Conservation (phyloP, 495 filamentous ascomycete species). For the Penicillium roqueforti region DNA sequence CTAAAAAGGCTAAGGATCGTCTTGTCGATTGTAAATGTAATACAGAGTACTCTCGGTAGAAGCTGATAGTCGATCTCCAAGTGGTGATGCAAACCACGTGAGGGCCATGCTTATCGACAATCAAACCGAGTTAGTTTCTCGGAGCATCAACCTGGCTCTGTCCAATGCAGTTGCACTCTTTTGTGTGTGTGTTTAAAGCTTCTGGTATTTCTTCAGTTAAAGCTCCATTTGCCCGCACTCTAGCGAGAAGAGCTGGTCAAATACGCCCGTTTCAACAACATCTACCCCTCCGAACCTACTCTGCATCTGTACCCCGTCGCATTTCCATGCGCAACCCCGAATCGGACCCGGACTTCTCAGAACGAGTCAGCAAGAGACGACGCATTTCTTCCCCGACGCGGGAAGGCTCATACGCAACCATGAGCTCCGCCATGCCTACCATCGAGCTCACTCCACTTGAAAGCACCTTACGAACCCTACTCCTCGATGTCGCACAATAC, state of each 20-base stretch:
- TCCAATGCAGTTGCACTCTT: slow-evolving; percentile 24
- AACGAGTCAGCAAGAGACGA: slow-evolving; percentile 32
- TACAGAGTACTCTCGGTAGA: not conserved
- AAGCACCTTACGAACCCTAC: slow-evolving; percentile 60
- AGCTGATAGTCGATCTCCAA: slow-evolving; percentile 3
- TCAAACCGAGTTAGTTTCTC: slow-evolving; percentile 17
- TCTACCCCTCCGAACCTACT: slow-evolving; percentile 4
- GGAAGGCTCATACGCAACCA: slow-evolving; percentile 15
- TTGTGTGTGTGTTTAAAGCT: slow-evolving; percentile 17
- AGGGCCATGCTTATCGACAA: slow-evolving; percentile 24
- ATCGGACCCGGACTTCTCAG: slow-evolving; percentile 17
- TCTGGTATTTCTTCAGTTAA: slow-evolving; percentile 12
- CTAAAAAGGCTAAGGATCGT: not conserved
- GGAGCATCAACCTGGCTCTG: slow-evolving; percentile 1
- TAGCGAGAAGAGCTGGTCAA: slow-evolving; percentile 9
- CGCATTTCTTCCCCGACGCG: slow-evolving; percentile 27
- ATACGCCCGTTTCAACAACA: slow-evolving; percentile 11
- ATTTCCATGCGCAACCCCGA: slow-evolving; percentile 32
- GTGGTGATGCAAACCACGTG: slow-evolving; percentile 28
- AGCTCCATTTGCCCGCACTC: slow-evolving; percentile 17
- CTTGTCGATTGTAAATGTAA: not conserved
- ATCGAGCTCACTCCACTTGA: slow-evolving; percentile 65
- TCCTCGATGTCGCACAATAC: slow-evolving; percentile 69
- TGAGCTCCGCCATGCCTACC: slow-evolving; percentile 29
- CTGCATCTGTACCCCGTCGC: slow-evolving; percentile 9